Base-by-base conservation (phyloP, 164 flowering plant species). In the Sedum album region DNA sequence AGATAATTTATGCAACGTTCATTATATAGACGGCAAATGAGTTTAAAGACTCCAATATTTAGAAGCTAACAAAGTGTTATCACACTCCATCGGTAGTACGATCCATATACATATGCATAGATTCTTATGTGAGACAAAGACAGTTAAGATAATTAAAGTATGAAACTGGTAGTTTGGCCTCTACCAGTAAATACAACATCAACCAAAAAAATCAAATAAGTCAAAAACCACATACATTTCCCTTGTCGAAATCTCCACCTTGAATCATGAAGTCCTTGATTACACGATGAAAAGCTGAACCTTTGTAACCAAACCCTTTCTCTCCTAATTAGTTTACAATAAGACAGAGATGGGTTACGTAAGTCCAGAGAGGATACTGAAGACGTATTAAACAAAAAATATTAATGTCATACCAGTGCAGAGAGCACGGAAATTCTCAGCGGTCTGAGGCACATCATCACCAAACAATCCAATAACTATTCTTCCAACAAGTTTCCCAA, bases 201-300 rank as follows among this genome's bases (percentile, higher is more conserved):
- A 38, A 15, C 20, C 53, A 17, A 14, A 46, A 41, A 10, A 21
- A 31, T 31, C 30, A 39, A 3, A 31, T 68, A 72, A 48, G 26
- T 14, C 44, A 18, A 39, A 55, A 23, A 70, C 26, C 35, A 73
- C 83, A 11, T 71, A 83, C 87, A 77, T 88, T 86, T 75, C 94
- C 94, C 66, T 86, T 85, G n/a, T 86, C 91, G 62, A 88, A 88
- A 72, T 88, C 94, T 63, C 94, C 94, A 57, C 94, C 94, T 75
- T 88, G 94, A 75, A 94, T 91, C 99, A 94, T 94, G 81, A 94
- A 94, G 76, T 91, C 96, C 78, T 88, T 87, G 71, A 94, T 94
- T 42, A 94, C 94, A 72, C 99, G 96, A 72, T 94, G 99, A 72
- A 94, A 94, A 0, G 86, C 36, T 14, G 92, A 90, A 38, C 88